Base-by-base conservation (phyloP, 306 rosid genomes). In the Sicyos edulis region DNA sequence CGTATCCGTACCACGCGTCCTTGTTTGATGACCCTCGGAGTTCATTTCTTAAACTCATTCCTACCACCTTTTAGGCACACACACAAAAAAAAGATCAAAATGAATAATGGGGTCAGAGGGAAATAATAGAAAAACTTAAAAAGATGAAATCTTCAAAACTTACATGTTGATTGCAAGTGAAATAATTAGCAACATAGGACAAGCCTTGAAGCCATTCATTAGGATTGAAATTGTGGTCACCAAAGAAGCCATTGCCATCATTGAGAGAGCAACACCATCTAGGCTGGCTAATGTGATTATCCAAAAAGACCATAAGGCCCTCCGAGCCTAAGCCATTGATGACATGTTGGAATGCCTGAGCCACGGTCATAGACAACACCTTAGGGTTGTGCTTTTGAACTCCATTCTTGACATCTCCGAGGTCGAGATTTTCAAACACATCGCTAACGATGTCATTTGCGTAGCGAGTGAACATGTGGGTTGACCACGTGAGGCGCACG, bases 281-380 rank as follows among this genome's bases (percentile, higher is more conserved):
- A 0, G 92, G 83, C 12, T 79, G 68, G 47, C 89, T 85, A 4
- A 87, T 88, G 49, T 87, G 89, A 54, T 87, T 87, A 64, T 87
- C 92, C 24, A 85, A 7, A 78, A 78, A 34, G 0, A 87, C 84
- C 65, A 60, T 83, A 10, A 87, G 67, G 9, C 82, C 82, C 2
- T 76, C 81, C n/a, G n/a, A n/a, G n/a, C n/a, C n/a, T n/a, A n/a
- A n/a, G n/a, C n/a, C n/a, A n/a, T n/a, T n/a, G n/a, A 81, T 52
- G 40, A 87, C 84, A 1, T 66, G 32, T 1, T 81, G 71, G 54
- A 80, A 87, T 2, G 50, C 87, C 3, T 80, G 11, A 3, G 79
- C 32, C 4, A 77, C 85, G 0, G 83, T 84, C 88, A 60, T 78
- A 0, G 56, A 72, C 68, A 86, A 10, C 8, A 78, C 3, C 1